Evolutionary conservation across 2,329 filamentous ascomycete species (phyloP).

Genomic region (Huntiella abstrusa): DNA sequence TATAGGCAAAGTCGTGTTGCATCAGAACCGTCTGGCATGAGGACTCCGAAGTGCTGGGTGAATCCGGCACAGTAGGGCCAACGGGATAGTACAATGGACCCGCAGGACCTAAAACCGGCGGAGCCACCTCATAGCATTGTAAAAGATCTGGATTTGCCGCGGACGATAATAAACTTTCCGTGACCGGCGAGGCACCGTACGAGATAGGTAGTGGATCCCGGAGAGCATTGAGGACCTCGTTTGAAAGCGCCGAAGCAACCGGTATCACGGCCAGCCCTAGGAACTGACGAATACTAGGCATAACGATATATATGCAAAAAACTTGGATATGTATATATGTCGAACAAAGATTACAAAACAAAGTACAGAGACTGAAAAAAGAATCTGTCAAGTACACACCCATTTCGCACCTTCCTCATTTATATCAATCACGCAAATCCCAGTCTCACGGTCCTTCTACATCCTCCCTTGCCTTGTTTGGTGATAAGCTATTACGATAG

Average conservation of each 20-base stretch:
- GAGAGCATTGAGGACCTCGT: not conserved
- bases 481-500: no score
- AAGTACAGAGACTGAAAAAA: no score
- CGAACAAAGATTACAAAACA: no score
- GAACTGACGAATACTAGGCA: no score
- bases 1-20: conserved; percentile 50
- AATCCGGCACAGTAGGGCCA: conserved; percentile 12
- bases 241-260: not conserved
- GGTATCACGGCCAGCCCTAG: not conserved
- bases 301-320: no score
- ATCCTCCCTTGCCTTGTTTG: no score
- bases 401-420: no score
- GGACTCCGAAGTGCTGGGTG: not conserved
- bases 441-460: no score
- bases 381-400: no score
- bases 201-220: not conserved
- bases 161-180: not conserved
- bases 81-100: conserved; percentile 17
- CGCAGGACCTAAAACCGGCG: conserved; percentile 38
- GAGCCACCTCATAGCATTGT: conserved; percentile 50
- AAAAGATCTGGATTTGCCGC: not conserved
- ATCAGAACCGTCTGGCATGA: conserved; percentile 42
- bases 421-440: no score
- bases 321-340: no score
- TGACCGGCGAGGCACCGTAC: not conserved